These are phyloP conservation scores for Chenopodium berlandieri DNA, from an alignment of 148 eudicot species.

Conservation along the genomic window DNA sequence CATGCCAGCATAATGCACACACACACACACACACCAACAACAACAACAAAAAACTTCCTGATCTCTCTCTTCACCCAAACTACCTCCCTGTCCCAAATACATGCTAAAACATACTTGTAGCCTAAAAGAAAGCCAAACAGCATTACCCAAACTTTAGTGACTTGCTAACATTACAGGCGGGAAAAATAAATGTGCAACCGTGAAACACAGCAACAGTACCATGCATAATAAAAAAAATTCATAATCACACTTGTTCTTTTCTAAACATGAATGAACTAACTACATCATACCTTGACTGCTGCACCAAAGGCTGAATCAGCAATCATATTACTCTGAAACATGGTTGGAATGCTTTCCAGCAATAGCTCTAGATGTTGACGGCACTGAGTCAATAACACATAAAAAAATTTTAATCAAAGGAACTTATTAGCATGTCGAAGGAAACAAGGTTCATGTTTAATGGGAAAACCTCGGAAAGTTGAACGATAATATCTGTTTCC, in stretches of 20 bases:
- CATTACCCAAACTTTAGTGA: background rate
- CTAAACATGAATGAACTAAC: background rate
- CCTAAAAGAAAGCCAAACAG: background rate
- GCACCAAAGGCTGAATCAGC: conserved; percentile 98
- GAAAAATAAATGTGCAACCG: no score
- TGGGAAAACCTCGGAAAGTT: conserved; percentile 71
- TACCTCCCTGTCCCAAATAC: background rate
- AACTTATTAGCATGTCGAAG: background rate
- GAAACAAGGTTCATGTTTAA: background rate
- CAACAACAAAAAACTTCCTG: no score
- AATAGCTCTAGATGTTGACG: conserved; percentile 80
- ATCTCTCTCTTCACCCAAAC: background rate
- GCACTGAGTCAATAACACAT: conserved; percentile 53
- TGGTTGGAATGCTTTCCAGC: conserved; percentile 87
- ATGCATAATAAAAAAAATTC: background rate
- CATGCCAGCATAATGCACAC: background rate
- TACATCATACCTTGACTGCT: conserved; percentile 69
- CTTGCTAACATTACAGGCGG: background rate
- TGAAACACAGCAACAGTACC: background rate
- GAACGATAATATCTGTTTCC: conserved; percentile 84
- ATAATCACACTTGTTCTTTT: background rate
- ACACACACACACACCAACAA: no score
- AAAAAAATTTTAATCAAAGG: background rate
- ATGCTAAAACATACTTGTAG: background rate
- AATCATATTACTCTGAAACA: conserved; percentile 82